phyloP scores from a whole-genome alignment of 495 filamentous ascomycete species.

The Trichoderma reesei region DNA sequence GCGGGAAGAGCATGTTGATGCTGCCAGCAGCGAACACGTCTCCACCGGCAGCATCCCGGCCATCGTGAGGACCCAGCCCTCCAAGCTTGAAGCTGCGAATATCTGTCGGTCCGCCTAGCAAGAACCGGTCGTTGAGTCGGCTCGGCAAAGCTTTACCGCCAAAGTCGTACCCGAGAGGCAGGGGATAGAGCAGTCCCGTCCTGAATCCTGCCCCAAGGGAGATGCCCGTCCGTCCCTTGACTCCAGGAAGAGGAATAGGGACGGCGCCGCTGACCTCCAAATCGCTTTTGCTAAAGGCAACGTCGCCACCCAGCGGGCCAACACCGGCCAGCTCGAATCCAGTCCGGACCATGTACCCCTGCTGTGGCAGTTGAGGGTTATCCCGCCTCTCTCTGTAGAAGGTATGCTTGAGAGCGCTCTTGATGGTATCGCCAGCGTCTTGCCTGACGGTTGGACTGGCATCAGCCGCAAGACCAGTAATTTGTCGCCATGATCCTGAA shows the following conservation, averaged over 20 bases:
- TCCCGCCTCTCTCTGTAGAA: constrained; percentile 73
- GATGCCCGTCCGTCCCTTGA: constrained; percentile 61
- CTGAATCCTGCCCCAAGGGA: constrained; percentile 42
- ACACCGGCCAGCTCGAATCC: constrained; percentile 76
- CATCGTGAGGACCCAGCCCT: constrained; percentile 81
- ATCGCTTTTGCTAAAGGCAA: constrained; percentile 82
- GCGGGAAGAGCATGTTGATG: constrained; percentile 70
- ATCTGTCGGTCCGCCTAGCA: constrained; percentile 87
- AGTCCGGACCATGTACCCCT: constrained; percentile 68
- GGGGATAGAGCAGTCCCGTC: constrained; percentile 47
- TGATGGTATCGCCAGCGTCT: constrained; percentile 86
- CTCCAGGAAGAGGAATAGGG: constrained; percentile 58
- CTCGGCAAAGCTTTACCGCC: constrained; percentile 48
- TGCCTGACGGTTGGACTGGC: constrained; percentile 72
- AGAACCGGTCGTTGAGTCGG: constrained; percentile 87
- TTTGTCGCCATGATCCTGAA: constrained; percentile 73
- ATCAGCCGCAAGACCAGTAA: constrained; percentile 62
- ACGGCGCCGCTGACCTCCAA: constrained; percentile 66
- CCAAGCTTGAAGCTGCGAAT: constrained; percentile 86
- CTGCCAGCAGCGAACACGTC: constrained; percentile 85
- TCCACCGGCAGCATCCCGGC: constrained; percentile 74
- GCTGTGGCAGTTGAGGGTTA: constrained; percentile 68
- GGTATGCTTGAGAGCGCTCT: constrained; percentile 73
- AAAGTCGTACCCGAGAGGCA: constrained; percentile 48
- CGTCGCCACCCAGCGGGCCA: constrained; percentile 77